Evolutionary conservation across 2,329 filamentous ascomycete species (phyloP), one percentile per base, ranked within the genome.

Genomic region (Lasiodiplodia sp.): DNA sequence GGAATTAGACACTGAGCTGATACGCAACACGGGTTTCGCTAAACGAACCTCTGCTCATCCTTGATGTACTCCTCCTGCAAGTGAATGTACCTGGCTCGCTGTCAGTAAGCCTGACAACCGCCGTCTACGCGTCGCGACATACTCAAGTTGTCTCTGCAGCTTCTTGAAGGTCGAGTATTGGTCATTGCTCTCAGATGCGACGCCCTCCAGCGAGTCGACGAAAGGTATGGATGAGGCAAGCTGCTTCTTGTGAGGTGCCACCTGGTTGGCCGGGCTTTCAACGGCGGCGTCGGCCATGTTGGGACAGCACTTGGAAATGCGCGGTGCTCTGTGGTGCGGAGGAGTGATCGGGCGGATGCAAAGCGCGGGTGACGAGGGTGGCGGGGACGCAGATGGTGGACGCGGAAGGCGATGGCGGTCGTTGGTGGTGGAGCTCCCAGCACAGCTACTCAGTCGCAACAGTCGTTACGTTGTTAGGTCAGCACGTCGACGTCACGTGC

Each of bases 11-110:
- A 70, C 68, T 6, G 21, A 18, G 6, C 25, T 0, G 5, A 53
- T 11, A 47, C 28, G 7, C 8, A 8, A 25, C 7, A 16, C 8
- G 8, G n/a, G 1, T 7, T 21, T 38, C 52, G 10, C 11, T 18
- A 49, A 53, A 70, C 79, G 67, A 82, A 92, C 91, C 93, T 91
- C 85, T 99, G 96, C 86, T 99, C 96, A 89, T 99, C 96, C 85
- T 99, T 99, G 89, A 99, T 99, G 83, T 99, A 99, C 81, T 99
- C 96, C 83, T 99, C 96, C 84, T 99, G 96, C 75, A 99, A 87
- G 82, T 97, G 93, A 80, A 98, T 97, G 82, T 97, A 93, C 81
- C 91, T 93, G 75, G 25, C 23, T 21, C 31, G n/a, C 44, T 10
- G 23, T 64, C 72, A 64, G 38, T 62, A 66, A 44, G 60, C 31